A percentile compares a stretch with the other conserved stretches of the same genome.
Evolutionary conservation across 1,139 yeast species (phyloP).

Genomic region (Ashbya aceris): DNA sequence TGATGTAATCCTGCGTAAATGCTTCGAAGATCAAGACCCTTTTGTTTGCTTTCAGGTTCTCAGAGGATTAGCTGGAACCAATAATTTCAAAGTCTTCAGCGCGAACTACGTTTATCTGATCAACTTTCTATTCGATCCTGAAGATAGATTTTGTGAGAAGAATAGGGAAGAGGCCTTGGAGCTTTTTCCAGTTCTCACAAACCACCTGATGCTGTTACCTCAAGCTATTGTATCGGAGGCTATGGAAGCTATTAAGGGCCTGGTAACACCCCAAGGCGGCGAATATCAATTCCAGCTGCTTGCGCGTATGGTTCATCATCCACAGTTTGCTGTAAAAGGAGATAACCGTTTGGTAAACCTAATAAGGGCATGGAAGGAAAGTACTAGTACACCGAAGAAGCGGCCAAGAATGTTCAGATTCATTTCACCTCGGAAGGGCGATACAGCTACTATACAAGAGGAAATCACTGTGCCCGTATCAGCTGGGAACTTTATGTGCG

Average conservation of each 20-base stretch:
- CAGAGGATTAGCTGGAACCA: conserved; percentile 5
- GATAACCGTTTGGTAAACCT: background rate
- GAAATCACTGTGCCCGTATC: no score
- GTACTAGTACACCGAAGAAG: conserved; percentile 3
- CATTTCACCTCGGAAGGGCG: background rate
- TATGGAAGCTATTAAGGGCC: conserved; percentile 2
- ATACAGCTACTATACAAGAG: no score
- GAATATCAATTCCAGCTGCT: conserved; percentile 5
- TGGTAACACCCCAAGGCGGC: conserved; percentile 4
- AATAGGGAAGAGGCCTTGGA: conserved; percentile 2
- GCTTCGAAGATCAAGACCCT: conserved; percentile 1
- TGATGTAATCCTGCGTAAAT: conserved; percentile 6
- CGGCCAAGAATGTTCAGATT: conserved; percentile 1
- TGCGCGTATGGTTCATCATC: conserved; percentile 5
- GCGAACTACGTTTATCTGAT: conserved; percentile 10
- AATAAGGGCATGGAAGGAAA: conserved; percentile 1
- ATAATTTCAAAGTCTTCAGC: conserved; percentile 9
- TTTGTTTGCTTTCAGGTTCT: conserved; percentile 6
- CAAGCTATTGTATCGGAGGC: conserved; percentile 3
- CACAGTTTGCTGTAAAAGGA: conserved; percentile 6
- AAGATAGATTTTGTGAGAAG: conserved; percentile 3
- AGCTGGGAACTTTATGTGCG: no score
- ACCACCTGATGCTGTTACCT: conserved; percentile 2
- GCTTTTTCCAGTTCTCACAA: conserved; percentile 4
- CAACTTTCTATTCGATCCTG: conserved; percentile 8